Percentiles rank a stretch among this genome's conserved stretches.
Evolutionary conservation across 306 rosid species (phyloP).

Genomic region (Rubus idaeus): DNA sequence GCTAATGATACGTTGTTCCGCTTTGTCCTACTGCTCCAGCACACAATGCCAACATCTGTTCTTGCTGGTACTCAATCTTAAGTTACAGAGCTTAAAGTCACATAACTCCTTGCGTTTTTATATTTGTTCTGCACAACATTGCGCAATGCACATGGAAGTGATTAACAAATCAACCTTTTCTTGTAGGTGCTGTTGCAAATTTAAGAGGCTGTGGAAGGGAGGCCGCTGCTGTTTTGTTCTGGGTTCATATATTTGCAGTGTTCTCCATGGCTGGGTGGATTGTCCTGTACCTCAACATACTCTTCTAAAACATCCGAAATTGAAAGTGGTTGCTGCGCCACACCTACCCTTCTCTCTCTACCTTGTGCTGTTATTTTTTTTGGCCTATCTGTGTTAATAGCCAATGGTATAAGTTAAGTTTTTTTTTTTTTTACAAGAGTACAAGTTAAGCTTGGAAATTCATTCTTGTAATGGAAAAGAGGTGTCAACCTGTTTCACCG

Average conservation of each 20-base stretch:
- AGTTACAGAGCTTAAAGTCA: neutral
- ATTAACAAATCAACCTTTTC: conserved; percentile 12
- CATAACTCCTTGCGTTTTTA: neutral
- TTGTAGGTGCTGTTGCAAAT: conserved; percentile 90
- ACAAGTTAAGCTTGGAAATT: neutral
- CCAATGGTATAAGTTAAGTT: conserved; percentile 4
- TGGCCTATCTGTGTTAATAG: conserved; percentile 12
- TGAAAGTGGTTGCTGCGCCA: neutral
- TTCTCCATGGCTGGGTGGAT: conserved; percentile 97
- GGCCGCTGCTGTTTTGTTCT: conserved; percentile 87
- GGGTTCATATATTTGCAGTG: conserved; percentile 94
- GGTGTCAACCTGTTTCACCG: conserved; percentile 9
- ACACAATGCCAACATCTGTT: conserved; percentile 97
- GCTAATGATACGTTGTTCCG: conserved; percentile 82
- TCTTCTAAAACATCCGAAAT: conserved; percentile 43
- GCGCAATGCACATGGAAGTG: neutral
- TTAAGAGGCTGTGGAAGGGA: conserved; percentile 96
- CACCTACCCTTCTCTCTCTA: neutral
- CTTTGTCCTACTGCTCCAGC: conserved; percentile 90
- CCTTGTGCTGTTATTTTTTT: conserved; percentile 17
- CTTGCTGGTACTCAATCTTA: conserved; percentile 61
- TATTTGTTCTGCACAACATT: neutral
- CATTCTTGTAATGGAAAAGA: conserved; percentile 4
- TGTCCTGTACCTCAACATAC: conserved; percentile 63
- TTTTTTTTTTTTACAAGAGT: no score